Evolutionary conservation across 441 rosid species (phyloP), one percentile per base, ranked within the genome.

Genomic region (Viola pubescens): DNA sequence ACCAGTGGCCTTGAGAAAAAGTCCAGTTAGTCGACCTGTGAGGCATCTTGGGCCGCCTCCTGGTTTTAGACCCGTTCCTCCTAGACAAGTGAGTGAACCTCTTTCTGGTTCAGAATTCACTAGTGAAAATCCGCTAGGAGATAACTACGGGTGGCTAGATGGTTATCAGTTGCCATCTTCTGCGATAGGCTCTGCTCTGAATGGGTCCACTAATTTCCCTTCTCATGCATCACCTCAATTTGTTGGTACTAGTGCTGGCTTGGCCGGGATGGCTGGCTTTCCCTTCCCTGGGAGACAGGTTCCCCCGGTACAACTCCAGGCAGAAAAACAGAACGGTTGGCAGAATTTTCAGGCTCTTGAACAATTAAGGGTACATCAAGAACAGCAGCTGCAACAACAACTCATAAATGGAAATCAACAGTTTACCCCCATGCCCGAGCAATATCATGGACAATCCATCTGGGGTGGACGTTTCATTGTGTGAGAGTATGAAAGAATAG

Each of bases 81-180:
- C 84, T 4, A 94, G 80, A 69, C 86, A 76, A 61, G 64, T 10
- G 1, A 69, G 50, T 59, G 94, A 75, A 64, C 75, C 77, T 6
- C 42, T 73, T 61, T 66, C 85, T 54, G 77, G 75, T 69, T 64
- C 76, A 2, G 81, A 71, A 59, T 14, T 81, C 61, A 63, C 63
- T 54, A 59, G 58, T 41, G 82, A 66, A 51, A 74, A 69, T 75
- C 66, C 70, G 10, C 60, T 75, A 38, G 73, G 46, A 65, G 98
- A 94, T 85, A 95, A 94, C 74, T 94, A 94, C 76, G 86, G 94
- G 74, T 94, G 98, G 98, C 79, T 90, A 83, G 97, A 94, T 82
- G 97, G 96, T 41, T 88, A 94, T 79, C 88, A 86, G 70, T 54
- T 82, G 68, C 74, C 82, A 4, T 67, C 84, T 9, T 77, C 86